These are phyloP conservation scores for Triticum dicoccoides DNA, from an alignment of 176 grass and related monocot species.

Conservation along the genomic window DNA sequence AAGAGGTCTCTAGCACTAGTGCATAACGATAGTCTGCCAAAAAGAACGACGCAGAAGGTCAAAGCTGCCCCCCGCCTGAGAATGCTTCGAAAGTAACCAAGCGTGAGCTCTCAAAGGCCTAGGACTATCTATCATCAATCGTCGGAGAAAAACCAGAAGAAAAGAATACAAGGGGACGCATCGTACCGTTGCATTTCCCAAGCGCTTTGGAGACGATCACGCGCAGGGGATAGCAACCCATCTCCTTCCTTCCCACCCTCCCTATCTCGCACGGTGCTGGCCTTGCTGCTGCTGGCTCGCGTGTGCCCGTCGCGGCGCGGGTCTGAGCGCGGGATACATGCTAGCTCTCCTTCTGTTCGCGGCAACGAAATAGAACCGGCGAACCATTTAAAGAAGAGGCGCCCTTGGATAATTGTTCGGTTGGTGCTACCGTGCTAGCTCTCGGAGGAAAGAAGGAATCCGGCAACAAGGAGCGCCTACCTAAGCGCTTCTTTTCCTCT, in stretches of 20 bases:
- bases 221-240: constrained; percentile 81
- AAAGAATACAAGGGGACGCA: neutral
- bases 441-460: constrained; percentile 33
- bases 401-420: neutral
- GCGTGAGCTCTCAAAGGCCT: no score
- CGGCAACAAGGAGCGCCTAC: constrained; percentile 38
- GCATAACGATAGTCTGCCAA: no score
- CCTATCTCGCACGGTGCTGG: constrained; percentile 3
- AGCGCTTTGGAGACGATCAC: constrained; percentile 63
- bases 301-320: neutral
- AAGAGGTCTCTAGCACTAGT: no score
- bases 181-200: constrained; percentile 64
- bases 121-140: neutral
- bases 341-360: neutral
- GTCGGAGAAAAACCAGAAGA: no score
- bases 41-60: no score
- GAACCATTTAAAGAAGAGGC: constrained; percentile 32
- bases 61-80: no score
- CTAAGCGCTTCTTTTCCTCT: constrained; percentile 36
- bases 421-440: constrained; percentile 16
- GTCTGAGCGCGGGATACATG: constrained; percentile 37
- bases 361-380: constrained; percentile 8
- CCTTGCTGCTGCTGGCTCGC: neutral
- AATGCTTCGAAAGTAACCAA: no score
- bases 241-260: constrained; percentile 12